Conservation (phyloP, 2,329 filamentous ascomycete species). For the Hypoxylon sp. region DNA sequence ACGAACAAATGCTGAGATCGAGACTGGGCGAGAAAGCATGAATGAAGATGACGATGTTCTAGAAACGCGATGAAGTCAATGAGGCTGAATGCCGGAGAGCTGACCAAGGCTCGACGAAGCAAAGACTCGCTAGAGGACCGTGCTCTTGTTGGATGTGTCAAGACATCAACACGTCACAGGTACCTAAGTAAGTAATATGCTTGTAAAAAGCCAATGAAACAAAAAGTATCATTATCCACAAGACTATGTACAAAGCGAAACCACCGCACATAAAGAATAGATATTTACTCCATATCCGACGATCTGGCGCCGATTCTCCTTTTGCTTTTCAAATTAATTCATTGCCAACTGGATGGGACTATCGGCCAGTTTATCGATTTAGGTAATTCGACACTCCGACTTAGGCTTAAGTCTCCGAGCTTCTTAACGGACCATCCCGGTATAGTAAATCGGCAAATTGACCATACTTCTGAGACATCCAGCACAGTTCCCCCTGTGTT, state of each 20-base stretch:
- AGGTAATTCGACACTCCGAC: conserved; percentile 16
- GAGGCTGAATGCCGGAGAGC: conserved; percentile 15
- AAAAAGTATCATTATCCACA: conserved; percentile 9
- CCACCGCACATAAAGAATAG: background rate
- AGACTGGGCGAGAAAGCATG: background rate
- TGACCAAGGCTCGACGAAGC: conserved; percentile 17
- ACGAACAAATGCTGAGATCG: background rate
- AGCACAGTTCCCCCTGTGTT: conserved; percentile 2
- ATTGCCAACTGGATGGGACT: background rate
- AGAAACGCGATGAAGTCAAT: conserved; percentile 20
- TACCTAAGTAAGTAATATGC: too few species aligned
- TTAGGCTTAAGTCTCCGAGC: conserved; percentile 2
- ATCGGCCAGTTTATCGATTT: conserved; percentile 6
- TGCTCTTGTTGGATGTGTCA: conserved; percentile 12
- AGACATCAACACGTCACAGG: background rate
- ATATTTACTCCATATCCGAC: background rate
- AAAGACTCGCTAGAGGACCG: conserved; percentile 10
- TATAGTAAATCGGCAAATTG: conserved; percentile 5
- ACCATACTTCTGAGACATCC: conserved; percentile 9
- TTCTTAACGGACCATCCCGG: conserved; percentile 4
- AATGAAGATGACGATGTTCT: conserved; percentile 23
- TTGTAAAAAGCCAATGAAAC: conserved; percentile 4
- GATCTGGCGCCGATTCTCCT: background rate
- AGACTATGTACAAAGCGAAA: background rate
- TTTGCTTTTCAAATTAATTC: conserved; percentile 22